Evolutionary conservation across 208 protist species (phyloP).

Genomic region (Leishmania guyanensis): DNA sequence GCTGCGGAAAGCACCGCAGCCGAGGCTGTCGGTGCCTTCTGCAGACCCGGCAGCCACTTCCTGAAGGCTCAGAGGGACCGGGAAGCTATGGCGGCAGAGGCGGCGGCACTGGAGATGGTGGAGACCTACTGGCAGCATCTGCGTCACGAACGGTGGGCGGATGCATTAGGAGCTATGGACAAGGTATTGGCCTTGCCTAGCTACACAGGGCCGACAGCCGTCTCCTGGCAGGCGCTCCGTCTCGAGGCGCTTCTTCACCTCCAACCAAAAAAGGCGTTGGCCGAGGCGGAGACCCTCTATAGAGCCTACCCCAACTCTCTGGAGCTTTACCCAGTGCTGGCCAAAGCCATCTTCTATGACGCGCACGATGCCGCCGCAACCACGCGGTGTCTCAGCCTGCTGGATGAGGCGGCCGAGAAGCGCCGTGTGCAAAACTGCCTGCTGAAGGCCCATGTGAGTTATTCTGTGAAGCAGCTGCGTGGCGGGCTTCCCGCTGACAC

Average conservation of each 20-base stretch:
- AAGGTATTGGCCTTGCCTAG: slow-evolving; percentile 28
- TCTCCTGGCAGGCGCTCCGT: slow-evolving; percentile 56
- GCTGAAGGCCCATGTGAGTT: slow-evolving; percentile 32
- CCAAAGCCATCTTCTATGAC: slow-evolving; percentile 80
- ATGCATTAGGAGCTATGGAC: slow-evolving; percentile 43
- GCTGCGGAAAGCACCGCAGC: not conserved
- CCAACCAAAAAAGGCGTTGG: slow-evolving; percentile 42
- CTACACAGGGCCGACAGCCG: slow-evolving; percentile 33
- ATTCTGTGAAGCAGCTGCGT: slow-evolving; percentile 30
- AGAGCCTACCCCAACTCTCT: slow-evolving; percentile 32
- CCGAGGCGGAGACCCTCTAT: slow-evolving; percentile 45
- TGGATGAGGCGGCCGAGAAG: slow-evolving; percentile 37
- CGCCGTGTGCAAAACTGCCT: slow-evolving; percentile 34
- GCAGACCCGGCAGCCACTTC: not conserved
- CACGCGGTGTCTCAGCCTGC: slow-evolving; percentile 35
- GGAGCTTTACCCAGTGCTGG: slow-evolving; percentile 63
- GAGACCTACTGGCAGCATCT: slow-evolving; percentile 57
- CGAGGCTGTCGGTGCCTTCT: not conserved
- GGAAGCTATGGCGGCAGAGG: slow-evolving; percentile 47
- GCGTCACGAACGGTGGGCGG: slow-evolving; percentile 39
- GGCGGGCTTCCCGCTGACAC: not conserved
- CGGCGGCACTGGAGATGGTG: slow-evolving; percentile 36
- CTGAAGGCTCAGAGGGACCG: slow-evolving; percentile 32
- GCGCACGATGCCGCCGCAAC: slow-evolving; percentile 66
- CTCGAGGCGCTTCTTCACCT: slow-evolving; percentile 61